phyloP scores from a whole-genome alignment of 495 filamentous ascomycete species.

The Platismatia glauca region DNA sequence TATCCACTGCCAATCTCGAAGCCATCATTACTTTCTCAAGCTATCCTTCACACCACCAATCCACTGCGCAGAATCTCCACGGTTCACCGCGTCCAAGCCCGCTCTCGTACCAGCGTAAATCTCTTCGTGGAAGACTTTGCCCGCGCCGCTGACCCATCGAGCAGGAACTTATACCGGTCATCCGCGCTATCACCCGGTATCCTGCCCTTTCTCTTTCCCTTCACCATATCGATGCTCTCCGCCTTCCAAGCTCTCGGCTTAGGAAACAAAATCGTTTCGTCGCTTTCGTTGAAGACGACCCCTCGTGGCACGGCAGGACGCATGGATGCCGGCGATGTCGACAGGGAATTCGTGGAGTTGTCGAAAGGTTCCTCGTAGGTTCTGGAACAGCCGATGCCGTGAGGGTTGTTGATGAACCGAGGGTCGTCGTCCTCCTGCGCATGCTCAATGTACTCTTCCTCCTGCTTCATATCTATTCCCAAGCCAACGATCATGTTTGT shows the following conservation, averaged over 20 bases:
- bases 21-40: background rate
- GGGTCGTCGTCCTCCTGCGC: background rate
- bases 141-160: background rate
- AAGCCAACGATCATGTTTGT: background rate
- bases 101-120: background rate
- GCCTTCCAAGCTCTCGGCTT: background rate
- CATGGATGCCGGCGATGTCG: background rate
- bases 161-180: background rate
- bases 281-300: background rate
- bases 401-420: constrained; percentile 4
- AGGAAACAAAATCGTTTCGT: background rate
- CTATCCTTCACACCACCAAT: background rate
- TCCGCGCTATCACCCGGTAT: background rate
- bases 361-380: background rate
- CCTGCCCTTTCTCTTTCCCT: constrained; percentile 6
- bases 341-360: background rate
- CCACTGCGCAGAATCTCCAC: background rate
- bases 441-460: background rate
- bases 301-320: background rate
- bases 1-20: background rate
- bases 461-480: background rate
- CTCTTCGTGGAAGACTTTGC: background rate
- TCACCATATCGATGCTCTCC: background rate
- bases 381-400: constrained; percentile 11
- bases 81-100: background rate